Base-by-base conservation (phyloP, 2,329 filamentous ascomycete species). In the Hypoxylon sp. region DNA sequence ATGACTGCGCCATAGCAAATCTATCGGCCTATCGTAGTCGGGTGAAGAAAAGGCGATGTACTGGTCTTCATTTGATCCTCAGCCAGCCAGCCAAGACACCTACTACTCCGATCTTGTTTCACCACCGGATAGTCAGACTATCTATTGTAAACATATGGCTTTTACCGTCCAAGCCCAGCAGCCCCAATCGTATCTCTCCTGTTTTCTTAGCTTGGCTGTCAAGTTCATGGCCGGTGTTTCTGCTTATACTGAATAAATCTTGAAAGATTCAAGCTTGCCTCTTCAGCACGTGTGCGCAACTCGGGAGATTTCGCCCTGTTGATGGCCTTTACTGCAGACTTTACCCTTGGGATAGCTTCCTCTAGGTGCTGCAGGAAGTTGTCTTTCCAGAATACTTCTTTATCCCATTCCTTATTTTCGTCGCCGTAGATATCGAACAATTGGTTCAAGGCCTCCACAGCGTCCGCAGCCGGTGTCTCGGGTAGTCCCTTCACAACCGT, bases 401-500 rank as follows among this genome's bases (percentile, higher is more conserved):
- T 82, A 75, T 92, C 90, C 75, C 86, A 89, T 10, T 83, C 80
- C 59, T 81, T 83, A 11, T 82, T 82, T 76, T 89, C 88, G 75
- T 92, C 87, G 27, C 84, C 86, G 78, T 92, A 92, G 6, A 92
- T 84, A 72, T 92, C 90, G 71, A 91, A 90, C 17, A 92, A 69
- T 77, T 91, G 88, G 78, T 91, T 88, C 47, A 92, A 79, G 15
- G 88, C 87, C 79, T 92, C 89, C 32, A 92, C 84, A 4, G 83
- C 82, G 50, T 91, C 87, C 1, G 88, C 89, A 1, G 84, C 78
- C 1, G 87, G 82, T 0, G 85, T 86, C 48, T 84, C 80, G 4
- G 88, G 86, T 17, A 87, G 79, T 8, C 79, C 78, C 32, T 83
- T 80, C 32, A 91, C 78, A 4, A 89, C 77, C 1, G 84, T 87